These are phyloP conservation scores for Halophytophthora batemanensis DNA, from an alignment of 352 stramenopile genomes.

Conservation along the genomic window DNA sequence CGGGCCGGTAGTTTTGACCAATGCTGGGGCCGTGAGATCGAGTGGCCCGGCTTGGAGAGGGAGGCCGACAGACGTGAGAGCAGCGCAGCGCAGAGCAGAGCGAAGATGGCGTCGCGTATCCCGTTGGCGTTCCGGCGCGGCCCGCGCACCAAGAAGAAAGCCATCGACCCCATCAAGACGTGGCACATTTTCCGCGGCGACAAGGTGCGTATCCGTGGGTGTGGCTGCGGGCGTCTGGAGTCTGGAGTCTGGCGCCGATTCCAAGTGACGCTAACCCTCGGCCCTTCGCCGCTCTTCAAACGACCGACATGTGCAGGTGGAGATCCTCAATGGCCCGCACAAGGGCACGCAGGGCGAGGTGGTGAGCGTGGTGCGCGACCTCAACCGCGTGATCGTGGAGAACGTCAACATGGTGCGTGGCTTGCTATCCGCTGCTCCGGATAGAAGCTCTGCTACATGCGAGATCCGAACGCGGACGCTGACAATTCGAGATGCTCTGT, in stretches of 20 bases:
- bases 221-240: neutral
- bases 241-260: constrained; percentile 1
- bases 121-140: constrained; percentile 75
- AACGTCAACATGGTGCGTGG: constrained; percentile 83
- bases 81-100: constrained; percentile 1
- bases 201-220: constrained; percentile 34
- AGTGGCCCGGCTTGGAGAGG: neutral
- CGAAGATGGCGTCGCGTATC: constrained; percentile 68
- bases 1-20: constrained; percentile 15
- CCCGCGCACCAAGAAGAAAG: constrained; percentile 74
- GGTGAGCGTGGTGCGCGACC: constrained; percentile 66
- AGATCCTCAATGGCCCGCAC: constrained; percentile 79
- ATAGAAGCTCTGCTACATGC: neutral
- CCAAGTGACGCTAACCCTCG: neutral
- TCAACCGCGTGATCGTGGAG: constrained; percentile 81
- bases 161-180: constrained; percentile 74
- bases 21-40: constrained; percentile 1
- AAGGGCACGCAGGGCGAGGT: constrained; percentile 81
- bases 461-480: constrained; percentile 6
- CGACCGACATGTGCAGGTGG: constrained; percentile 39
- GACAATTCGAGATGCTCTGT: constrained; percentile 13
- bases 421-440: neutral
- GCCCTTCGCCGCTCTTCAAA: neutral
- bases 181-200: constrained; percentile 82
- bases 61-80: constrained; percentile 3